phyloP scores from a whole-genome alignment of 345 rosid species.

The Aurinia saxatilis region DNA sequence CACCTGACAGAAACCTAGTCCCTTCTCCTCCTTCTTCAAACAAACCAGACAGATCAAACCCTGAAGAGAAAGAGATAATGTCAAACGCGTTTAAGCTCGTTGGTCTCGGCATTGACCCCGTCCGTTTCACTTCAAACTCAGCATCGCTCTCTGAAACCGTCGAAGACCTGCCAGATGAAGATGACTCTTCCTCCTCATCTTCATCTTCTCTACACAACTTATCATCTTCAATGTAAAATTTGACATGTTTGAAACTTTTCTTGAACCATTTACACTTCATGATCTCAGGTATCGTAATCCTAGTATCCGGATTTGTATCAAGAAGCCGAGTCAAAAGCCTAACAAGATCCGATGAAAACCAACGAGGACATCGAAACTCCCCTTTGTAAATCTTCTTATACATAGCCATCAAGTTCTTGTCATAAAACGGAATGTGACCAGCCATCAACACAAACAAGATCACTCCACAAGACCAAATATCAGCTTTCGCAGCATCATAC shows the following conservation, averaged over 20 bases:
- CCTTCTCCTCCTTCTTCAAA: constrained; percentile 67
- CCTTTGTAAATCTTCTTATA: constrained; percentile 70
- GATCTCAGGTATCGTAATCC: constrained; percentile 61
- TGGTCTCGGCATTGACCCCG: constrained; percentile 42
- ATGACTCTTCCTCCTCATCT: constrained; percentile 33
- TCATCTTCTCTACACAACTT: constrained; percentile 35
- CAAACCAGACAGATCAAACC: constrained; percentile 65
- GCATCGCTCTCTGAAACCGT: constrained; percentile 51
- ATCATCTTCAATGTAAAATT: constrained; percentile 52
- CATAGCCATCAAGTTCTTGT: constrained; percentile 67
- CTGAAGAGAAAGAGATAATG: constrained; percentile 63
- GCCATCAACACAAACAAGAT: constrained; percentile 73
- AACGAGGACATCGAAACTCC: constrained; percentile 70
- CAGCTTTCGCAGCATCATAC: constrained; percentile 82
- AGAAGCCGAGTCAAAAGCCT: constrained; percentile 50
- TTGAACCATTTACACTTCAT: constrained; percentile 78
- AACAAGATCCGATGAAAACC: constrained; percentile 62
- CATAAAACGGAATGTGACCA: constrained; percentile 72
- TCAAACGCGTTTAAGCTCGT: constrained; percentile 68
- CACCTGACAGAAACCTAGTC: constrained; percentile 48
- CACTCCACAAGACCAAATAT: constrained; percentile 92
- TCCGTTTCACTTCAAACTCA: constrained; percentile 25
- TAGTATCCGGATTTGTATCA: constrained; percentile 63
- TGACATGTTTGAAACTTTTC: constrained; percentile 59
- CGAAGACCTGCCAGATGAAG: constrained; percentile 32